Conservation (phyloP, 2,329 filamentous ascomycete species). For the Ambrosiella beaveri region DNA sequence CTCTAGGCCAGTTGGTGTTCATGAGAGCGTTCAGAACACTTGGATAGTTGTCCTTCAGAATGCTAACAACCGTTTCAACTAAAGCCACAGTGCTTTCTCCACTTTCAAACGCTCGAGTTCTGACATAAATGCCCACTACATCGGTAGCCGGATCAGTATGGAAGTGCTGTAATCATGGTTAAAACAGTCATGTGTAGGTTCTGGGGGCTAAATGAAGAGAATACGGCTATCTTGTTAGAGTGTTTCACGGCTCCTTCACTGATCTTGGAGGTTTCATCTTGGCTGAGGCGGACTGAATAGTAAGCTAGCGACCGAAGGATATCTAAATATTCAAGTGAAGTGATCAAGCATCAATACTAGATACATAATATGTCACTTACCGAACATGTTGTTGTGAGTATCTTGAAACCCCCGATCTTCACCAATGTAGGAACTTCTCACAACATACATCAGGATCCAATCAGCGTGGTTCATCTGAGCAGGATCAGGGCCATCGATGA, state of each 20-base stretch:
- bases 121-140: slow-evolving; percentile 30
- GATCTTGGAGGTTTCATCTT: slow-evolving; percentile 27
- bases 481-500: slow-evolving; percentile 36
- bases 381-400: slow-evolving; percentile 28
- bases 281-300: slow-evolving; percentile 24
- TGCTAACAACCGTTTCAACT: slow-evolving; percentile 26
- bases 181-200: neutral
- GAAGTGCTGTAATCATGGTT: neutral
- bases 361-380: neutral
- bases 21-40: slow-evolving; percentile 23
- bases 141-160: slow-evolving; percentile 35
- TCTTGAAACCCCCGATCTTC: slow-evolving; percentile 34
- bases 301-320: neutral
- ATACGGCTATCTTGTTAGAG: slow-evolving; percentile 28
- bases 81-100: slow-evolving; percentile 30
- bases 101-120: slow-evolving; percentile 25
- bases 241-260: slow-evolving; percentile 29
- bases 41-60: slow-evolving; percentile 24
- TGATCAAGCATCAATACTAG: neutral
- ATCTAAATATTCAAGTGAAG: too few relatives aligned
- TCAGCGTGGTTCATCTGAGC: slow-evolving; percentile 33
- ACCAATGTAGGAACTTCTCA: slow-evolving; percentile 38
- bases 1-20: slow-evolving; percentile 23
- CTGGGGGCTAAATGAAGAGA: slow-evolving; percentile 12
- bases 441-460: slow-evolving; percentile 38